phyloP scores from a whole-genome alignment of 2,329 filamentous ascomycete genomes.

The Fusarium equiseti region DNA sequence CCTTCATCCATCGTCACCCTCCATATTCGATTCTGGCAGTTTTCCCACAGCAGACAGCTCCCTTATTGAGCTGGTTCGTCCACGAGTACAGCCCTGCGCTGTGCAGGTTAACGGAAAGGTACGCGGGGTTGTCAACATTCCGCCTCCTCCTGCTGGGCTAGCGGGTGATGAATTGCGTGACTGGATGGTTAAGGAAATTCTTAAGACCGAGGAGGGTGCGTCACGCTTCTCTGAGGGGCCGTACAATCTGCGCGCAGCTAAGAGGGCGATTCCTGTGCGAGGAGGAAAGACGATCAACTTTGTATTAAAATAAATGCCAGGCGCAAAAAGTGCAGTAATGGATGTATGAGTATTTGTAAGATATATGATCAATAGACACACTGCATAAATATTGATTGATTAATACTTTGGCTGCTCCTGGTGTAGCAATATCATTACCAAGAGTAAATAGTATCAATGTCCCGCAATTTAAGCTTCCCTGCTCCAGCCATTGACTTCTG shows the following conservation, averaged over 20 bases:
- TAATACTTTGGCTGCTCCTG: not conserved
- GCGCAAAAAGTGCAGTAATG: not conserved
- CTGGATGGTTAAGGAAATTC: slow-evolving; percentile 72
- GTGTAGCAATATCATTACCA: not conserved
- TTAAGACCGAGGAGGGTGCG: slow-evolving; percentile 71
- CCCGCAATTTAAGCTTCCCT: not conserved
- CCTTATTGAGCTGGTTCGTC: slow-evolving; percentile 62
- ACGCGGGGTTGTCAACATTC: slow-evolving; percentile 75
- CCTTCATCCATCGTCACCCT: slow-evolving; percentile 57
- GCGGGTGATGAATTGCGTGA: slow-evolving; percentile 61
- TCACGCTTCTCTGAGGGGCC: slow-evolving; percentile 63
- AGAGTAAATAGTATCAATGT: not conserved
- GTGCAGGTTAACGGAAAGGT: slow-evolving; percentile 87
- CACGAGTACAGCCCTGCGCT: slow-evolving; percentile 67
- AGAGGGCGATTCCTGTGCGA: slow-evolving; percentile 74
- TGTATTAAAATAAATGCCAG: slow-evolving; percentile 61
- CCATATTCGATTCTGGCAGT: slow-evolving; percentile 59
- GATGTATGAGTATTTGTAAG: slow-evolving; percentile 28
- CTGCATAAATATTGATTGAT: not conserved
- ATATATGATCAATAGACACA: slow-evolving; percentile 21
- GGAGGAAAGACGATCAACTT: slow-evolving; percentile 80
- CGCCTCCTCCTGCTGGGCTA: slow-evolving; percentile 60
- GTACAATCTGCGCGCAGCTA: slow-evolving; percentile 64
- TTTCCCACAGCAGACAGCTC: slow-evolving; percentile 71
- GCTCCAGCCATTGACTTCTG: not conserved